Conservation (phyloP, 139 green algal genomes). For the Chloropicon primus region DNA sequence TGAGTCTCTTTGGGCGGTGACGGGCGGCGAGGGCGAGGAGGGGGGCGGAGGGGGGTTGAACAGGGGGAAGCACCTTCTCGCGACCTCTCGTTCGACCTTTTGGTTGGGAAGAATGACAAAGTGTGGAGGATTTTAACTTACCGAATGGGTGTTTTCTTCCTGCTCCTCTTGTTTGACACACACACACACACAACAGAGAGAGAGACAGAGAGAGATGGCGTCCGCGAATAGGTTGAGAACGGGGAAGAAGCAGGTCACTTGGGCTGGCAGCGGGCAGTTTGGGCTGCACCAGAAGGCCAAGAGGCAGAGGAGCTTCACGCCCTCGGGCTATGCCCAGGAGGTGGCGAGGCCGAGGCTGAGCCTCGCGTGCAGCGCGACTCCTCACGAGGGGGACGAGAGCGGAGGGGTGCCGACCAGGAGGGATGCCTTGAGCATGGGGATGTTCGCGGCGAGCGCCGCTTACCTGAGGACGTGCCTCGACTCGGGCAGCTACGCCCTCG, state of each 20-base stretch:
- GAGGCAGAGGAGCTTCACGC: not conserved
- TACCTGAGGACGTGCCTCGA: not conserved
- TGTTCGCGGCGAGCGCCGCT: not conserved
- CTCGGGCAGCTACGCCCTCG: not conserved
- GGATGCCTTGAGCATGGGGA: not conserved
- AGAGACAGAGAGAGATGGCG: not conserved
- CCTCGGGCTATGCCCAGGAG: not conserved
- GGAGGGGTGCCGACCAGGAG: not conserved
- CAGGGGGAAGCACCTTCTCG: too few relatives aligned
- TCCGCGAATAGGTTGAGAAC: not conserved
- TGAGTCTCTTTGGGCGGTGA: too few relatives aligned
- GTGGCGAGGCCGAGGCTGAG: not conserved
- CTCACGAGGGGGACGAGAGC: not conserved
- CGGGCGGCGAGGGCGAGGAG: too few relatives aligned
- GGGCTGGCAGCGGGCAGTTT: not conserved
- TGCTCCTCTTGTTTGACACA: too few relatives aligned
- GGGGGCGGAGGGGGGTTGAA: too few relatives aligned
- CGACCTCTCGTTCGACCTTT: too few relatives aligned
- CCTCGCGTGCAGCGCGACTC: not conserved
- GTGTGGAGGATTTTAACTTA: too few relatives aligned
- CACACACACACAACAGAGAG: too few relatives aligned
- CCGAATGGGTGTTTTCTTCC: too few relatives aligned
- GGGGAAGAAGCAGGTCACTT: not conserved
- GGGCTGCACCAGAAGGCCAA: not conserved
- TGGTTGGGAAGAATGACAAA: too few relatives aligned